These are phyloP conservation scores for Smallanthus sonchifolius DNA, from an alignment of 129 eudicot genomes.

Conservation along the genomic window DNA sequence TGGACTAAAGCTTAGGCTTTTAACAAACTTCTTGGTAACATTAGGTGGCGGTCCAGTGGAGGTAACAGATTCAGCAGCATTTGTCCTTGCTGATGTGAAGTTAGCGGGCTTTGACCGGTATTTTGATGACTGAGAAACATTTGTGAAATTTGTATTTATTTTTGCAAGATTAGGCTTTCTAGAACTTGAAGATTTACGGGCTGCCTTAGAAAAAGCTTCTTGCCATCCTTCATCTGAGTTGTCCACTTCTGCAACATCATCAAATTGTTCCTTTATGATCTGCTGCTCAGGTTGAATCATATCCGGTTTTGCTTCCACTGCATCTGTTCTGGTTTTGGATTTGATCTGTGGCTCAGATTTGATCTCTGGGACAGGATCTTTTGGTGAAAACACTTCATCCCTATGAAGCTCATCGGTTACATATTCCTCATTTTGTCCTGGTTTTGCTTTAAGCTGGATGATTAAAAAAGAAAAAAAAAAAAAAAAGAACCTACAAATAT, in stretches of 20 bases:
- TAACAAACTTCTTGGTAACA: conserved; percentile 46
- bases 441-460: conserved; percentile 61
- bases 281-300: conserved; percentile 26
- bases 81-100: conserved; percentile 53
- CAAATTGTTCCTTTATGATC: conserved; percentile 24
- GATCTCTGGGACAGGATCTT: conserved; percentile 41
- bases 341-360: conserved; percentile 42
- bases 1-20: conserved; percentile 72
- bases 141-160: conserved; percentile 59
- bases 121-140: conserved; percentile 47
- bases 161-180: conserved; percentile 76
- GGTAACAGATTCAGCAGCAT: conserved; percentile 43
- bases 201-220: conserved; percentile 77
- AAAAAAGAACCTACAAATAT: not conserved
- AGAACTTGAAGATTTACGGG: conserved; percentile 62
- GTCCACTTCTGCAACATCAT: conserved; percentile 39
- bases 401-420: conserved; percentile 40
- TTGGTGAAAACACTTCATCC: conserved; percentile 43
- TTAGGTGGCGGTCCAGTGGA: conserved; percentile 39
- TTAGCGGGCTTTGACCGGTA: conserved; percentile 52
- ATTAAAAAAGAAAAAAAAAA: not conserved
- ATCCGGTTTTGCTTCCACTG: conserved; percentile 30
- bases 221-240: conserved; percentile 97
- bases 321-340: conserved; percentile 31
- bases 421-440: conserved; percentile 47